Evolutionary conservation across 805 yeast species (phyloP).

Genomic region (Ogataea wickerhamii): DNA sequence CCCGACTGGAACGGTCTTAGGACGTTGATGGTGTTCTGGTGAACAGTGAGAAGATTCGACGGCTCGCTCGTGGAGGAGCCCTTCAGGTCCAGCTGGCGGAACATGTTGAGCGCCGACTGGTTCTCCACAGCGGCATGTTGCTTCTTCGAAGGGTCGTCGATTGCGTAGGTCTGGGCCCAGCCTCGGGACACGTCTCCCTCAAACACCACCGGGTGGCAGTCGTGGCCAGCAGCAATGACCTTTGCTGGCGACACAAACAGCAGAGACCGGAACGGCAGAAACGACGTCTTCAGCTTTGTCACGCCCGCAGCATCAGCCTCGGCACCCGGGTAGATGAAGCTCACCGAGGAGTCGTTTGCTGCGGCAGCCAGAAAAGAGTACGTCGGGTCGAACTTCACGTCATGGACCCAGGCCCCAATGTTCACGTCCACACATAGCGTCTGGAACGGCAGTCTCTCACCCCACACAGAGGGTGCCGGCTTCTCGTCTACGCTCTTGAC

Average conservation of each 20-base stretch:
- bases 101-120: conserved; percentile 85
- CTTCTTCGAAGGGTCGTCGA: conserved; percentile 54
- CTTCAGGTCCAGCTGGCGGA: conserved; percentile 91
- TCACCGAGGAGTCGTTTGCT: conserved; percentile 82
- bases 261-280: conserved; percentile 77
- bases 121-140: conserved; percentile 55
- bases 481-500: conserved; percentile 84
- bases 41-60: conserved; percentile 64
- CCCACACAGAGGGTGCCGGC: conserved; percentile 86
- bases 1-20: conserved; percentile 50
- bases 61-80: conserved; percentile 59
- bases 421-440: conserved; percentile 81
- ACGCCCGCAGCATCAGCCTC: conserved; percentile 56
- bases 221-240: conserved; percentile 86
- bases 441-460: conserved; percentile 90
- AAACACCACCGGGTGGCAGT: conserved; percentile 85
- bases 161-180: conserved; percentile 50
- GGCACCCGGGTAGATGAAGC: conserved; percentile 68
- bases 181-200: conserved; percentile 66
- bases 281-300: conserved; percentile 55
- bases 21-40: conserved; percentile 83
- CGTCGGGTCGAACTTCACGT: conserved; percentile 75
- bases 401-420: conserved; percentile 88
- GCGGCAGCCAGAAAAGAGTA: conserved; percentile 78
- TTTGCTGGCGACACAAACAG: conserved; percentile 64